Percentiles rank a stretch among this genome's conserved stretches.
Evolutionary conservation across 768 basidiomycete genomes (phyloP).

Genomic region (Leucocoprinus leucothites): DNA sequence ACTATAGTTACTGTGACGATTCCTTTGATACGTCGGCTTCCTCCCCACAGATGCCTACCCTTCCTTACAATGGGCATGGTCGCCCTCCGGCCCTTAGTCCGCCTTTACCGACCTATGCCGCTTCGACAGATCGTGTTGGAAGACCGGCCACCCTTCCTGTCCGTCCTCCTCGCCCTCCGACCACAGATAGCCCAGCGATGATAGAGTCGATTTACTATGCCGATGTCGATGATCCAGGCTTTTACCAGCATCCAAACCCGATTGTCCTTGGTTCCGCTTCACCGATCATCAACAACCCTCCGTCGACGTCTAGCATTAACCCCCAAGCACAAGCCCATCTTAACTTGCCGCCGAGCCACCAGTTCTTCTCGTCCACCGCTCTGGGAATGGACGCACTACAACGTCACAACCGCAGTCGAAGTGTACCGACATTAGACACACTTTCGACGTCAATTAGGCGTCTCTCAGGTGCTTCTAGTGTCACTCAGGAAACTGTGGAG

Average conservation of each 20-base stretch:
- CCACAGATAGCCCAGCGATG: conserved; percentile 13
- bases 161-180: conserved; percentile 15
- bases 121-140: not conserved
- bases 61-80: not conserved
- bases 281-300: not conserved
- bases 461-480: not conserved
- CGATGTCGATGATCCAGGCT: conserved; percentile 3
- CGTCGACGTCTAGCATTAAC: not conserved
- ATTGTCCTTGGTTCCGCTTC: not conserved
- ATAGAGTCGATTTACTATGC: conserved; percentile 9
- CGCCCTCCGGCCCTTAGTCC: not conserved
- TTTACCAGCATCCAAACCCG: conserved; percentile 7
- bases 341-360: not conserved
- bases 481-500: not conserved
- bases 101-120: not conserved
- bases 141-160: not conserved
- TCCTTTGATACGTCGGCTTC: conserved; percentile 4
- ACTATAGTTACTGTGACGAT: conserved; percentile 9
- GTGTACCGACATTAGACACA: not conserved
- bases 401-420: conserved; percentile 3
- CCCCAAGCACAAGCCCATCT: not conserved
- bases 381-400: not conserved
- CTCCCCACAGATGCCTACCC: conserved; percentile 9
- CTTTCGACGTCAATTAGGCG: not conserved
- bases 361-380: not conserved